These are phyloP conservation scores for Naematelia aurantialba DNA, from an alignment of 768 basidiomycete species.

Conservation along the genomic window DNA sequence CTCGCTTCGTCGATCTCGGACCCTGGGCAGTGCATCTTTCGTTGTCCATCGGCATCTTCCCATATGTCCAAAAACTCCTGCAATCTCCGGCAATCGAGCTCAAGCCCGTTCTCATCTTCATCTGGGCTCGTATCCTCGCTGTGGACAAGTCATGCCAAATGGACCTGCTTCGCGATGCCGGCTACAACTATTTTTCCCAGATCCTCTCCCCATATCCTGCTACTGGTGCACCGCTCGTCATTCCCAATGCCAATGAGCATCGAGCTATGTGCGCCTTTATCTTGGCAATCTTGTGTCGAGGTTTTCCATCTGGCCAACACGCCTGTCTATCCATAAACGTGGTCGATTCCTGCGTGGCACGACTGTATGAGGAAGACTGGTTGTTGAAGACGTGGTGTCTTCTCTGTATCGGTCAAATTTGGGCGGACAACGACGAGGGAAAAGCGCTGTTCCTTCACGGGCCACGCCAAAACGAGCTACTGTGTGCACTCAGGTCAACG, in stretches of 20 bases:
- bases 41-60: constrained; percentile 94
- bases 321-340: constrained; percentile 70
- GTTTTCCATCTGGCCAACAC: constrained; percentile 77
- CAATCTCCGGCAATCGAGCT: constrained; percentile 92
- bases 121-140: constrained; percentile 95
- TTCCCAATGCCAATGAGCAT: constrained; percentile 94
- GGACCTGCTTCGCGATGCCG: constrained; percentile 71
- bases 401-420: constrained; percentile 88
- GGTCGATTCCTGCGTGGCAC: constrained; percentile 79
- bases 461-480: constrained; percentile 76
- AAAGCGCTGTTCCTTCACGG: constrained; percentile 73
- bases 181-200: constrained; percentile 55
- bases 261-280: constrained; percentile 99
- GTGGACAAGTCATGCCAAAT: constrained; percentile 91
- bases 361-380: constrained; percentile 84
- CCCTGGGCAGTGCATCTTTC: constrained; percentile 98
- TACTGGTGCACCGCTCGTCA: constrained; percentile 53
- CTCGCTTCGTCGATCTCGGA: constrained; percentile 95
- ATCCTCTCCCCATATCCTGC: constrained; percentile 55
- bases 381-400: constrained; percentile 90
- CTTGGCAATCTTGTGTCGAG: constrained; percentile 81
- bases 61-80: constrained; percentile 92
- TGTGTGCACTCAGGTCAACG: constrained; percentile 73
- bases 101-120: constrained; percentile 96
- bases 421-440: constrained; percentile 86